Base-by-base conservation (phyloP, 176 grass and related monocot genomes). In the Aegilops sharonensis region DNA sequence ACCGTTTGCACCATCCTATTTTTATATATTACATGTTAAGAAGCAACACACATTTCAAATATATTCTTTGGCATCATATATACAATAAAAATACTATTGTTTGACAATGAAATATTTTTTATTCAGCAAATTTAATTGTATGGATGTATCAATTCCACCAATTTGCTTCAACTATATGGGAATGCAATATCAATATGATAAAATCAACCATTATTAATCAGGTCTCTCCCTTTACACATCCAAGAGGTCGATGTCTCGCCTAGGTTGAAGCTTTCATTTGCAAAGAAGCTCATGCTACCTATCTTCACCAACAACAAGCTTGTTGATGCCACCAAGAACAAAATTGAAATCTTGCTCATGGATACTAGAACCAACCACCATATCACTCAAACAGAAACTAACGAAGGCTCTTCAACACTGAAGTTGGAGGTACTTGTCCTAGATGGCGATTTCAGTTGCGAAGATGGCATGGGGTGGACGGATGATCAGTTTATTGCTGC, bases 371-470 rank as follows among this genome's bases (percentile, higher is more conserved):
- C 80, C 3, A 74, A 78, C 14, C 8, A 29, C 62, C 11, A 39
- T 15, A 48, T 67, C 13, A 1, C 64, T 30, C 75, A 68, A 40
- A 5, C 48, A 52, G 50, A 43, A 25, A 43, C 45, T n/a, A 30
- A 68, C 5, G 37, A 66, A 6, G 61, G 37, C 1, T 69, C 82
- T 47, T 87, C 81, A 34, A 65, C 75, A 57, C 0, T 80, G 57
- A 81, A 66, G 64, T 43, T 97, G 21, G 95, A 97, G 80, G 66
- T 97, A 23, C 73, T 94, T 14, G 92, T 89, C 63, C 88, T 97
- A 13, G 86, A 94, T 73, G 95, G 92, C 7, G 90, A 91, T 77
- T 97, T 97, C 66, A 61, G 40, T 14, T 74, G 70, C 18, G 77
- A 83, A 7, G 88, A 85, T 4, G 48, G 40, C 6, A 72, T 80